Evolutionary conservation across 371 early-diverging fungal genomes (phyloP).

Genomic region (Lichtheimia ornata): DNA sequence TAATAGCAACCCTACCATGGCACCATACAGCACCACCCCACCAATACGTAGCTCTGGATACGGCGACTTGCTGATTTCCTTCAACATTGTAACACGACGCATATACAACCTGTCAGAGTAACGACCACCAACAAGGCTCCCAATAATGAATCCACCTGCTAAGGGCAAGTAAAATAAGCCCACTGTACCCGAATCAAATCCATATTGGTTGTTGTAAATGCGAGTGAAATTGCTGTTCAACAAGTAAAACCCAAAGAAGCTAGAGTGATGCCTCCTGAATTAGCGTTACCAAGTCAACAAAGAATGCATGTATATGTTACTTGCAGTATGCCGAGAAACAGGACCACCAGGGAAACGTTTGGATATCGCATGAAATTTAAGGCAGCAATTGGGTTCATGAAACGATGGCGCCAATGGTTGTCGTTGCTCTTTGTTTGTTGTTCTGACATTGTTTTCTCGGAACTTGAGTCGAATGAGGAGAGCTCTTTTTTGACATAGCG

Average conservation of each 20-base stretch:
- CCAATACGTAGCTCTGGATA: slow-evolving; percentile 45
- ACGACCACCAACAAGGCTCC: slow-evolving; percentile 37
- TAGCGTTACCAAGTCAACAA: background rate
- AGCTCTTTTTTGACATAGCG: slow-evolving; percentile 1
- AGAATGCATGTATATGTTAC: slow-evolving; percentile 3
- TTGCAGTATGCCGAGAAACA: slow-evolving; percentile 39
- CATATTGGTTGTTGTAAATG: slow-evolving; percentile 28
- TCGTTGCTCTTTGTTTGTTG: background rate
- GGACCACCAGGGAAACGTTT: slow-evolving; percentile 32
- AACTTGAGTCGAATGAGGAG: too few relatives aligned
- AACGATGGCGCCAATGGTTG: background rate
- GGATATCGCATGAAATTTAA: slow-evolving; percentile 27
- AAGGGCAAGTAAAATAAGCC: slow-evolving; percentile 28
- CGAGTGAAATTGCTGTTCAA: slow-evolving; percentile 26
- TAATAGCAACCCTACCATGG: slow-evolving; percentile 19
- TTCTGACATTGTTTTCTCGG: background rate
- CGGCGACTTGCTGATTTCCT: slow-evolving; percentile 6
- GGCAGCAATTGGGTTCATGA: slow-evolving; percentile 31
- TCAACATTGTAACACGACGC: slow-evolving; percentile 19
- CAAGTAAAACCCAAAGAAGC: slow-evolving; percentile 26
- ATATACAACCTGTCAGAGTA: slow-evolving; percentile 34
- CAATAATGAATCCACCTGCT: slow-evolving; percentile 34
- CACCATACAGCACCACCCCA: slow-evolving; percentile 18
- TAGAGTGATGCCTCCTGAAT: background rate
- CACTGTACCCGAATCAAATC: slow-evolving; percentile 24